These are phyloP conservation scores for Mediolabrus comicus DNA, from an alignment of 108 stramenopile genomes.

Conservation along the genomic window DNA sequence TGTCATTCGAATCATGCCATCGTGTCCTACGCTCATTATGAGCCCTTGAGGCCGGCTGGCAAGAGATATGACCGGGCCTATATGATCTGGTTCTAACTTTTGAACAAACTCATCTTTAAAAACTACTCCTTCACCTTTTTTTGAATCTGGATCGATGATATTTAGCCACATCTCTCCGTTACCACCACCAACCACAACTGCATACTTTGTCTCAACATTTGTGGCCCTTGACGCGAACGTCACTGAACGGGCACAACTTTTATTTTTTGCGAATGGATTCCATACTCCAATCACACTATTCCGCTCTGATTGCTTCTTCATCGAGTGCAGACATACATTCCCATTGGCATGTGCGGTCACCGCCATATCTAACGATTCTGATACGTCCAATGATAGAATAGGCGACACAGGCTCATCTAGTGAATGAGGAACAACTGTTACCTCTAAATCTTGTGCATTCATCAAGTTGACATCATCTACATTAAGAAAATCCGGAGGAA, in stretches of 20 bases:
- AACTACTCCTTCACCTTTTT: background rate
- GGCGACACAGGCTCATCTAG: conserved; percentile 8
- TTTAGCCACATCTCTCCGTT: conserved; percentile 37
- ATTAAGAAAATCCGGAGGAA: background rate
- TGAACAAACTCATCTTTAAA: background rate
- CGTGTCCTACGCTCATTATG: conserved; percentile 60
- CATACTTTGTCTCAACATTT: background rate
- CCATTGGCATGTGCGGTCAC: conserved; percentile 37
- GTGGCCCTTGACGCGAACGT: conserved; percentile 14
- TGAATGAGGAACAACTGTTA: background rate
- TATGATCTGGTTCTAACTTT: conserved; percentile 48
- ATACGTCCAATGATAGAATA: conserved; percentile 39
- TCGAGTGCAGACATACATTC: conserved; percentile 28
- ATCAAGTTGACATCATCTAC: background rate
- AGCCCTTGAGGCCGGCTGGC: conserved; percentile 56
- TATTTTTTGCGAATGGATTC: conserved; percentile 21
- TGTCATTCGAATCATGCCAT: conserved; percentile 63
- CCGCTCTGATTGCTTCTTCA: background rate
- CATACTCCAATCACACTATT: conserved; percentile 23
- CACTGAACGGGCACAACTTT: conserved; percentile 34
- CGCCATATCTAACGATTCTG: conserved; percentile 27
- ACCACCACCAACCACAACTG: conserved; percentile 45
- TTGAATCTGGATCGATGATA: conserved; percentile 16
- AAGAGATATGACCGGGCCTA: conserved; percentile 49
- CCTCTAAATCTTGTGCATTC: background rate